These are phyloP conservation scores for Melanomma pulvis-pyrius DNA, from an alignment of 495 filamentous ascomycete genomes.

Conservation along the genomic window DNA sequence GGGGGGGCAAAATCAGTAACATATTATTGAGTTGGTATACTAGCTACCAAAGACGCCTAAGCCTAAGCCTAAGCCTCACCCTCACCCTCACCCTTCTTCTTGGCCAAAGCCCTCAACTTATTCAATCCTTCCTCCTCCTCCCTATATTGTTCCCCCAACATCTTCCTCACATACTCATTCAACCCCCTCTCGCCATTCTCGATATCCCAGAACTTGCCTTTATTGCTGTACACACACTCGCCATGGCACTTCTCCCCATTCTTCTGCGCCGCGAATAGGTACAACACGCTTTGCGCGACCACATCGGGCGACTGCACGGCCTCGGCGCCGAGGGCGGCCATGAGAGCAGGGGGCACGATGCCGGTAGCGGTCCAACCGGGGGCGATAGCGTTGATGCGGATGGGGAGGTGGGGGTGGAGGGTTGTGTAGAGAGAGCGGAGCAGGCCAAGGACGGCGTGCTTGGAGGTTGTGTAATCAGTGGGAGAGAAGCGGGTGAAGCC, in stretches of 20 bases:
- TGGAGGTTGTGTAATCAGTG: conserved; percentile 37
- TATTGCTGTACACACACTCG: conserved; percentile 34
- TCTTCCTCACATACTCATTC: conserved; percentile 9
- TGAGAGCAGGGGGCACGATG: conserved; percentile 22
- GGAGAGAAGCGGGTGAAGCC: conserved; percentile 22
- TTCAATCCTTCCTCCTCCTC: no score
- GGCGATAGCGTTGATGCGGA: conserved; percentile 42
- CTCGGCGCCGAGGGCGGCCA: conserved; percentile 12
- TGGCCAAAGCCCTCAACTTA: no score
- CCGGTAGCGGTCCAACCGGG: conserved; percentile 41
- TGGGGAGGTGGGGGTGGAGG: conserved; percentile 28
- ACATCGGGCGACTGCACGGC: conserved; percentile 34
- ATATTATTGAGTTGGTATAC: no score
- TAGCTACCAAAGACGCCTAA: no score
- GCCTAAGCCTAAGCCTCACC: no score
- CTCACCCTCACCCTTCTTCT: no score
- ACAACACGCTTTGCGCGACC: conserved; percentile 35
- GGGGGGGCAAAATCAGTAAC: no score
- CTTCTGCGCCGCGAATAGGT: conserved; percentile 37
- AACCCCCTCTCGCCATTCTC: conserved; percentile 30
- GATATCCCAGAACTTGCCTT: conserved; percentile 37
- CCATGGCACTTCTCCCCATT: conserved; percentile 12
- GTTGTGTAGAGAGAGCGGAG: conserved; percentile 26
- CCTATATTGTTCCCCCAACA: no score
- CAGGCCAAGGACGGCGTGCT: conserved; percentile 40